Evolutionary conservation across 2,329 filamentous ascomycete genomes (phyloP).

Genomic region (Huntiella omanensis): DNA sequence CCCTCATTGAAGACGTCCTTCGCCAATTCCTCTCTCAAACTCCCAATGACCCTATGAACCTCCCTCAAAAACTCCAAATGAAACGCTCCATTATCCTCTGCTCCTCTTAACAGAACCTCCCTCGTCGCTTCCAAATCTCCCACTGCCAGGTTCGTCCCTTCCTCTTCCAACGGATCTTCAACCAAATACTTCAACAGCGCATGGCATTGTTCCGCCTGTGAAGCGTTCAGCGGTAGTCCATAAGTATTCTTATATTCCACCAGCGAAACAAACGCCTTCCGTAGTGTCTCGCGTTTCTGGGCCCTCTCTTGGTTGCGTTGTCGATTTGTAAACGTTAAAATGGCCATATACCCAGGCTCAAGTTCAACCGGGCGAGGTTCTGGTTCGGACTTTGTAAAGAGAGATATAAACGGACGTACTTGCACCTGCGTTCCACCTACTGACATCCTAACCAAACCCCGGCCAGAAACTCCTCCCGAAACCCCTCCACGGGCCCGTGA

Average conservation of each 20-base stretch:
- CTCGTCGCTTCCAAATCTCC: conserved; percentile 27
- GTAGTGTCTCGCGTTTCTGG: conserved; percentile 43
- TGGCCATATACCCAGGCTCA: conserved; percentile 51
- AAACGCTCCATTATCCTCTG: conserved; percentile 24
- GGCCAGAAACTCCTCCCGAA: no score
- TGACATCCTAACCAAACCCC: no score
- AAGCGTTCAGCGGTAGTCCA: conserved; percentile 36
- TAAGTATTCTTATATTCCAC: conserved; percentile 35
- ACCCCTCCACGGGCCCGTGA: no score
- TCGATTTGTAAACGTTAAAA: conserved; percentile 49
- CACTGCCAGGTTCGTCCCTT: conserved; percentile 18
- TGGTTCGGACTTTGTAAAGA: not conserved
- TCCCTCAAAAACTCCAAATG: conserved; percentile 29
- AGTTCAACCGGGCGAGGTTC: conserved; percentile 22
- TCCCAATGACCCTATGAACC: conserved; percentile 21
- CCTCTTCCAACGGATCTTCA: conserved; percentile 19
- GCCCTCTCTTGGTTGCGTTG: conserved; percentile 44
- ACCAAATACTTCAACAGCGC: conserved; percentile 43
- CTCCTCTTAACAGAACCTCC: conserved; percentile 23
- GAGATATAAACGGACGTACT: no score
- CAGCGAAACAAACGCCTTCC: conserved; percentile 44
- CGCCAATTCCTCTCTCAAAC: conserved; percentile 7
- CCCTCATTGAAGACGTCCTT: conserved; percentile 13
- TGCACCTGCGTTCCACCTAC: no score
- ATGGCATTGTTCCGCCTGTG: conserved; percentile 40